Evolutionary conservation across 306 rosid genomes (phyloP), one percentile per base, ranked within the genome.

Genomic region (Gastrolobium villosum): DNA sequence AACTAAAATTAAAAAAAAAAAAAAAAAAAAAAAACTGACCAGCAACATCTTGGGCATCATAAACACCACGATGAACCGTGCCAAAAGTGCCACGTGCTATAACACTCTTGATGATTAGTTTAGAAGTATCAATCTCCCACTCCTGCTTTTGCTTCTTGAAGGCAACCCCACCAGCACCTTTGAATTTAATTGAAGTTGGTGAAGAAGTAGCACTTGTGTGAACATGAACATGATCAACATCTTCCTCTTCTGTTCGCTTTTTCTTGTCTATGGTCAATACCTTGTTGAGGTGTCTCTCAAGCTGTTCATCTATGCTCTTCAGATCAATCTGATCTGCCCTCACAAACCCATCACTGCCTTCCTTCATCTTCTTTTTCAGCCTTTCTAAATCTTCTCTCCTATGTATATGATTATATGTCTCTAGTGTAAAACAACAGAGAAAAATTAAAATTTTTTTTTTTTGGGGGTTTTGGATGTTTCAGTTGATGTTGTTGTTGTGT

Each of bases 301-400:
- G 93, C 79, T 94, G 99, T 59, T 95, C 99, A 44, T 95, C 99
- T 79, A 95, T 88, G 89, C 96, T 92, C 88, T 95, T 95, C 64
- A 95, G 95, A 91, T 95, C 99, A 89, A 95, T 95, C 90, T 95
- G 98, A 89, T 95, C 99, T 3, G 99, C 99, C 45, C 99, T 73
- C 60, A 95, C 99, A 74, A 92, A 95, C 72, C 97, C 98, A 84
- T 92, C 99, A 69, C 90, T 72, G 76, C 65, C 78, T 37, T 92
- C 97, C 87, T 92, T 93, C 99, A 92, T 91, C 83, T 64, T 65
- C 70, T 64, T 63, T 49, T 71, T 65, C 54, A 13, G 9, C 14
- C 57, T 14, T 31, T 46, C 3, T 10, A 5, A 36, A 3, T n/a
- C 28, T 37, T 36, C n/a, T 43, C 31, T 46, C 10, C 7, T 43